These are phyloP conservation scores for Tricholoma terreum DNA, from an alignment of 768 basidiomycete genomes.

Conservation along the genomic window DNA sequence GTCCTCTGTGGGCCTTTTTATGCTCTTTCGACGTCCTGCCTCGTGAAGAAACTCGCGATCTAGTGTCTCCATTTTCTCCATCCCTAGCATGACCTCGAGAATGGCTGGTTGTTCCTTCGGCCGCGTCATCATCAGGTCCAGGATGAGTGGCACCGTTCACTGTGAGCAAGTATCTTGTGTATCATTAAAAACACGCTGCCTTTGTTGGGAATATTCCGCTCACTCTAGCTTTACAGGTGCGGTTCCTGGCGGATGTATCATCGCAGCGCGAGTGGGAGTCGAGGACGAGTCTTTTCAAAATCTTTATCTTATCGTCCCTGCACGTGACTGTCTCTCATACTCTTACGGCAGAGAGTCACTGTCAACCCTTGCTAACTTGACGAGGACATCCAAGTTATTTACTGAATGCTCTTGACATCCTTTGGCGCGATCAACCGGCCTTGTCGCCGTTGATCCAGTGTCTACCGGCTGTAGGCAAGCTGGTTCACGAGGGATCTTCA, in stretches of 20 bases:
- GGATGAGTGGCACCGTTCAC: slow-evolving; percentile 14
- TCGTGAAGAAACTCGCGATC: slow-evolving; percentile 25
- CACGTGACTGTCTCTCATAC: no score
- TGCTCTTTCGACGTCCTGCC: slow-evolving; percentile 55
- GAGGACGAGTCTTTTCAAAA: not conserved
- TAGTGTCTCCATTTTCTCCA: slow-evolving; percentile 19
- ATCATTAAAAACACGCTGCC: not conserved
- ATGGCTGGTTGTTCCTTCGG: slow-evolving; percentile 54
- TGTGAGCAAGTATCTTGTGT: slow-evolving; percentile 32
- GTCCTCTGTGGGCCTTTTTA: slow-evolving; percentile 71
- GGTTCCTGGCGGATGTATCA: slow-evolving; percentile 26
- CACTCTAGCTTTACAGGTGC: slow-evolving; percentile 40
- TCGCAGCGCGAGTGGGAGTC: no score
- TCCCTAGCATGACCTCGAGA: slow-evolving; percentile 22
- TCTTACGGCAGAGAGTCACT: no score
- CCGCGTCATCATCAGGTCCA: slow-evolving; percentile 44
- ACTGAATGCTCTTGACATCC: no score
- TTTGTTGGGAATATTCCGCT: slow-evolving; percentile 6
- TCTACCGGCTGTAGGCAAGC: no score
- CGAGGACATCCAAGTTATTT: no score
- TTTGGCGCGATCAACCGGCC: no score
- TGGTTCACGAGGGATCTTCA: no score
- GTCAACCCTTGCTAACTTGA: no score
- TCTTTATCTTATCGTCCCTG: not conserved
- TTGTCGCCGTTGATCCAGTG: no score